A percentile compares a stretch with the other conserved stretches of the same genome.
Evolutionary conservation across 1,284 basidiomycete genomes (phyloP).

Genomic region (Marasmius oreades): DNA sequence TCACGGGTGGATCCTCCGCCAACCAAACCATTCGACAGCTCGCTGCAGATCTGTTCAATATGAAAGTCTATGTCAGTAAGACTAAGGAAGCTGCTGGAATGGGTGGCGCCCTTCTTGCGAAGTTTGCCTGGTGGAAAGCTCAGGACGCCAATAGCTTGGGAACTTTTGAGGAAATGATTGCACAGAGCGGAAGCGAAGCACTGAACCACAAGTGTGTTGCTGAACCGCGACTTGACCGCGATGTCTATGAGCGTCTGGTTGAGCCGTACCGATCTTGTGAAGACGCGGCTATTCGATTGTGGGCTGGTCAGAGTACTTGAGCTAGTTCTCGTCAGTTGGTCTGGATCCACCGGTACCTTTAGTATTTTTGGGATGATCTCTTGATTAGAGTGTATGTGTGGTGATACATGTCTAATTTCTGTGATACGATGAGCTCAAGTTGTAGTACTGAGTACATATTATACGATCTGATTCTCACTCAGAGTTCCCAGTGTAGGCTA

Average conservation of each 20-base stretch:
- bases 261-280: conserved; percentile 46
- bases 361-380: background rate
- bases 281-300: conserved; percentile 28
- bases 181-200: conserved; percentile 35
- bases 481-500: background rate
- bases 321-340: background rate
- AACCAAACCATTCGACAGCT: conserved; percentile 75
- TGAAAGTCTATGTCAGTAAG: conserved; percentile 66
- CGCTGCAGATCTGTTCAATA: conserved; percentile 75
- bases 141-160: conserved; percentile 37
- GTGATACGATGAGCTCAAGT: too few species aligned
- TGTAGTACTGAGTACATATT: too few species aligned
- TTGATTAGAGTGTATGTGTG: too few species aligned
- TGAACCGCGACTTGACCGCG: conserved; percentile 41
- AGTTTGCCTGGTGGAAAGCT: conserved; percentile 64
- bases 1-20: conserved; percentile 78
- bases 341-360: background rate
- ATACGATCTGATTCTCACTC: too few species aligned
- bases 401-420: background rate
- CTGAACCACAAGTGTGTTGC: conserved; percentile 57
- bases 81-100: conserved; percentile 70
- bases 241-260: conserved; percentile 41
- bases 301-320: conserved; percentile 3
- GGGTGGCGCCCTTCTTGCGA: conserved; percentile 67
- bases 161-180: conserved; percentile 64